Evolutionary conservation across 768 basidiomycete genomes (phyloP).

Genomic region (Kwoniella dendrophila): DNA sequence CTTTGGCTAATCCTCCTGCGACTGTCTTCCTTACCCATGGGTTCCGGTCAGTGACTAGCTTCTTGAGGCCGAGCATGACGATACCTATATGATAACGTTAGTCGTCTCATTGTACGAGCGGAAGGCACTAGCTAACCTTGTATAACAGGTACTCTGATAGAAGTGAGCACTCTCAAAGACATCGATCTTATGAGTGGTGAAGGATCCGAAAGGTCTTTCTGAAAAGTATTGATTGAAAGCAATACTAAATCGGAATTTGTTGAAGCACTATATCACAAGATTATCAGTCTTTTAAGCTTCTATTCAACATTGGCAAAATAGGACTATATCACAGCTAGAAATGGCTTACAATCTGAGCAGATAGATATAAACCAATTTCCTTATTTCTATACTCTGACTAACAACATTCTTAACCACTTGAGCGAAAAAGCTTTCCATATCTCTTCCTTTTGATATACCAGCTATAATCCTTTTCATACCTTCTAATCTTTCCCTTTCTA

Average conservation of each 20-base stretch:
- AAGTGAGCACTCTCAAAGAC: conserved; percentile 89
- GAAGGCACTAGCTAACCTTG: conserved; percentile 37
- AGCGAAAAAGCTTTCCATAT: conserved; percentile 91
- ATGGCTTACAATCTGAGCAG: conserved; percentile 71
- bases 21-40: conserved; percentile 94
- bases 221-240: conserved; percentile 96
- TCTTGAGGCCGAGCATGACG: conserved; percentile 75
- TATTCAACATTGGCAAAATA: neutral
- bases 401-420: conserved; percentile 97
- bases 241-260: conserved; percentile 92
- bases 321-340: neutral
- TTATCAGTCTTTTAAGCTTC: neutral
- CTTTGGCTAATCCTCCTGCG: conserved; percentile 84
- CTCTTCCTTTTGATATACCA: conserved; percentile 89
- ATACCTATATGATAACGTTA: conserved; percentile 36
- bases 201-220: conserved; percentile 88
- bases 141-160: conserved; percentile 90
- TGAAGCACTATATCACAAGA: conserved; percentile 62
- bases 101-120: neutral
- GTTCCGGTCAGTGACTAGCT: conserved; percentile 85
- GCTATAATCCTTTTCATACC: conserved; percentile 94
- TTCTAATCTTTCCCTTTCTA: conserved; percentile 87
- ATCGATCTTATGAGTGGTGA: conserved; percentile 95
- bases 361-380: conserved; percentile 95
- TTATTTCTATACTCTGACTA: conserved; percentile 85